A percentile compares a stretch with the other conserved stretches of the same genome.
Evolutionary conservation across 1,139 yeast species (phyloP).

Genomic region (Kluyveromyces marxianus): DNA sequence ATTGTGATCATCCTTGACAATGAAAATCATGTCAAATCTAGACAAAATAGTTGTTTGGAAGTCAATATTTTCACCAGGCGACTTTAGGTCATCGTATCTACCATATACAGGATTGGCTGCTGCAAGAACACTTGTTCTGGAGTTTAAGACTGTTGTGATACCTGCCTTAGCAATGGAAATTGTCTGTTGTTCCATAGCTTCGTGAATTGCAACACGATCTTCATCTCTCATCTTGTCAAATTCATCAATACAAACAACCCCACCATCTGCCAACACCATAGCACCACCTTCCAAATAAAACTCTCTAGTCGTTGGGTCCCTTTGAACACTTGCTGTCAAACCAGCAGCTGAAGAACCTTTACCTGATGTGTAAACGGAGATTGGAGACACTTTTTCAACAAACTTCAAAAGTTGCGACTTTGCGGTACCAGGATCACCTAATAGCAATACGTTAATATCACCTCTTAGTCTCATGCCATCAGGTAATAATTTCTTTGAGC

Average conservation of each 20-base stretch:
- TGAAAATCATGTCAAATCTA: conserved; percentile 96
- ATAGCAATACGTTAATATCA: conserved; percentile 80
- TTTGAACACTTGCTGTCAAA: conserved; percentile 89
- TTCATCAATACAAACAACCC: conserved; percentile 97
- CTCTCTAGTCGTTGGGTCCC: conserved; percentile 90
- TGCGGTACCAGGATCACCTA: conserved; percentile 98
- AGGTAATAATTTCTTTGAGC: conserved; percentile 84
- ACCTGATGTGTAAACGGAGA: conserved; percentile 97
- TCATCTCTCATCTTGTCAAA: conserved; percentile 99
- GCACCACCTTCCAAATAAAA: conserved; percentile 95
- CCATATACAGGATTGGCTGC: conserved; percentile 98
- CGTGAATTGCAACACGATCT: conserved; percentile 97
- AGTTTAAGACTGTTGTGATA: conserved; percentile 89
- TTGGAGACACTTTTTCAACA: conserved; percentile 94
- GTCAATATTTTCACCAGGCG: conserved; percentile 97
- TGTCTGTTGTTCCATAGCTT: conserved; percentile 99
- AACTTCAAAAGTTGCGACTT: conserved; percentile 90
- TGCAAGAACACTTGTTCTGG: conserved; percentile 92
- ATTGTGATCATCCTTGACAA: conserved; percentile 92
- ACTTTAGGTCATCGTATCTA: conserved; percentile 88
- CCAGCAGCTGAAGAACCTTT: conserved; percentile 99
- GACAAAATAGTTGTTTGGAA: conserved; percentile 95
- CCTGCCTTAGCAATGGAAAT: conserved; percentile 99
- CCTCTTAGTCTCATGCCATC: conserved; percentile 97
- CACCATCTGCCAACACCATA: conserved; percentile 92